phyloP scores from a whole-genome alignment of 2,329 filamentous ascomycete genomes.

The Xylariaceae sp. region DNA sequence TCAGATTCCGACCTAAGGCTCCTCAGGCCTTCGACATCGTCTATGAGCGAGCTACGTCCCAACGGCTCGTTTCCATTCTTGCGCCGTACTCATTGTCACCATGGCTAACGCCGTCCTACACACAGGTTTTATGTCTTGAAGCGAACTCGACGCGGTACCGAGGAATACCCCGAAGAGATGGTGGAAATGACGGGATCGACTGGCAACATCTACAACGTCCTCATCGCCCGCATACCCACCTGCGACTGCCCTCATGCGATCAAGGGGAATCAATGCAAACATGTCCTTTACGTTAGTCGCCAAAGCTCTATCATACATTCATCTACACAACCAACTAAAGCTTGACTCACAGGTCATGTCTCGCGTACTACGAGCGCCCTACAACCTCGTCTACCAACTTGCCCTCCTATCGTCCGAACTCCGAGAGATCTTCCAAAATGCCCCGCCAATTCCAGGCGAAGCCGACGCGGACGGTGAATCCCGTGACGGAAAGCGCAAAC shows the following conservation, averaged over 20 bases:
- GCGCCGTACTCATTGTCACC: background rate
- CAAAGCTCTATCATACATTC: too few relatives aligned
- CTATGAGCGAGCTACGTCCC: constrained; percentile 38
- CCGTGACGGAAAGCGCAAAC: constrained; percentile 41
- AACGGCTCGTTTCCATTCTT: constrained; percentile 29
- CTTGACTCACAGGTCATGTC: constrained; percentile 44
- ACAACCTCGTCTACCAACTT: constrained; percentile 56
- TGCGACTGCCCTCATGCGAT: constrained; percentile 55
- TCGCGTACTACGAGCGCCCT: constrained; percentile 55
- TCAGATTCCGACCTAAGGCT: constrained; percentile 30
- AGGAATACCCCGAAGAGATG: constrained; percentile 44
- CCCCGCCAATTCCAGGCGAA: constrained; percentile 45
- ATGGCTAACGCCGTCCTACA: background rate
- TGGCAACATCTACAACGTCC: constrained; percentile 61
- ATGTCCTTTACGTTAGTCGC: constrained; percentile 52
- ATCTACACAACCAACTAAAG: background rate
- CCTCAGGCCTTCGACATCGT: constrained; percentile 35
- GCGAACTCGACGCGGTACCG: constrained; percentile 34
- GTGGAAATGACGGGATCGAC: constrained; percentile 61
- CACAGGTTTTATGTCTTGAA: constrained; percentile 43
- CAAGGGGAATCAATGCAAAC: constrained; percentile 60
- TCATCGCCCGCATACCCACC: constrained; percentile 45
- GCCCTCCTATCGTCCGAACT: constrained; percentile 58
- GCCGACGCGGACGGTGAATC: constrained; percentile 16
- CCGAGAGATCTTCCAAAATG: constrained; percentile 51